Evolutionary conservation across 164 flowering plant species (phyloP).

Genomic region (Nelumbo lutea): DNA sequence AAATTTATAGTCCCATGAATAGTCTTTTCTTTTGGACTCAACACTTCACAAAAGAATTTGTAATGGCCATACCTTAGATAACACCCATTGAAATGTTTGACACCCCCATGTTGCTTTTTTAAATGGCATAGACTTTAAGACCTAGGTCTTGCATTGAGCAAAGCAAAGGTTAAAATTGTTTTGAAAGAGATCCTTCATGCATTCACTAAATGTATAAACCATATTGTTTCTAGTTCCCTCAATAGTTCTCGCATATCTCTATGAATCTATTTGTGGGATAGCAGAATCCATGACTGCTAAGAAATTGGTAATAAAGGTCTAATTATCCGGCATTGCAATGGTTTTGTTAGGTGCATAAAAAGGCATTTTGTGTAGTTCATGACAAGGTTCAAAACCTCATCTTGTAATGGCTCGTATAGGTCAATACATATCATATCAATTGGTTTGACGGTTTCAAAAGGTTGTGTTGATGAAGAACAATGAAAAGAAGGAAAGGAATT

Average conservation of each 20-base stretch:
- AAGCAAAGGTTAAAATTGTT: slow-evolving; percentile 62
- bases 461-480: slow-evolving; percentile 6
- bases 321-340: slow-evolving; percentile 25
- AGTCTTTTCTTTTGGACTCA: slow-evolving; percentile 26
- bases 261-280: slow-evolving; percentile 33
- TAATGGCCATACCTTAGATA: slow-evolving; percentile 67
- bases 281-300: slow-evolving; percentile 38
- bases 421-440: too few species aligned
- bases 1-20: slow-evolving; percentile 33
- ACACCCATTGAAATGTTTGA: slow-evolving; percentile 64
- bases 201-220: slow-evolving; percentile 63
- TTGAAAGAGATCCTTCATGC: slow-evolving; percentile 54
- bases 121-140: slow-evolving; percentile 59
- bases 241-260: slow-evolving; percentile 27
- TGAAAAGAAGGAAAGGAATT: neutral
- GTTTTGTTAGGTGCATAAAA: slow-evolving; percentile 49
- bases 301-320: slow-evolving; percentile 41
- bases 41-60: slow-evolving; percentile 40
- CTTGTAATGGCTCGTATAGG: too few species aligned
- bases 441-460: slow-evolving; percentile 43
- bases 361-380: slow-evolving; percentile 38
- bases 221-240: slow-evolving; percentile 42
- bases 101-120: slow-evolving; percentile 47
- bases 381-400: too few species aligned
- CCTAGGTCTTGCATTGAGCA: slow-evolving; percentile 50